Base-by-base conservation (phyloP, 306 rosid species). In the Quercus bicolor region DNA sequence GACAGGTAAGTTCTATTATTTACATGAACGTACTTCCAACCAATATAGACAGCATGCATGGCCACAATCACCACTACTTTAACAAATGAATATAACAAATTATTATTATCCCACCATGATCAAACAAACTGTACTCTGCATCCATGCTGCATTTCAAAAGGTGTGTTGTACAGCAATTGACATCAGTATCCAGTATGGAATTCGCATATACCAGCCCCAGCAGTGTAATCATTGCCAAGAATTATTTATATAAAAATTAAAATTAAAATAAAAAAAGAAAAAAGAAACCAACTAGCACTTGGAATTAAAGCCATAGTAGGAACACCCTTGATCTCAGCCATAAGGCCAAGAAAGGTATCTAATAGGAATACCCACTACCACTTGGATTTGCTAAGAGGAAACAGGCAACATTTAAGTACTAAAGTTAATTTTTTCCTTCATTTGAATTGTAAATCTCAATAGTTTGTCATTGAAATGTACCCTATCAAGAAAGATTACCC, bases 401-500 rank as follows among this genome's bases (percentile, higher is more conserved):
- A 15, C 21, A 64, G 70, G 45, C 45, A 19, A 34, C 52, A 34
- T 66, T 14, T 34, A 40, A 43, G 60, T 56, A 66, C 40, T 54
- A 66, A 66, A 66, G 72, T 66, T 26, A 45, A 54, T 24, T 34
- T 48, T 48, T 76, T 56, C 78, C 77, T 68, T 62, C 5, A 61
- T 51, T 45, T 68, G 72, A 70, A 56, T 28, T 61, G 65, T 60
- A 76, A 15, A 29, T 21, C 69, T 56, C 69, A 72, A 13, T 13
- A 59, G 57, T 15, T 73, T 28, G 75, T 73, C 19, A 34, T 57
- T 19, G 56, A 51, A 52, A 21, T 53, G 72, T 5, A 62, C 2
- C 24, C 26, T 20, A 14, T 37, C 37, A 78, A 40, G 54, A 61
- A 65, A 62, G 56, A 73, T 86, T 87, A 94, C 98, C 98, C 62